Conservation (phyloP, 2,329 filamentous ascomycete genomes). For the Fusarium brachygibbosum region DNA sequence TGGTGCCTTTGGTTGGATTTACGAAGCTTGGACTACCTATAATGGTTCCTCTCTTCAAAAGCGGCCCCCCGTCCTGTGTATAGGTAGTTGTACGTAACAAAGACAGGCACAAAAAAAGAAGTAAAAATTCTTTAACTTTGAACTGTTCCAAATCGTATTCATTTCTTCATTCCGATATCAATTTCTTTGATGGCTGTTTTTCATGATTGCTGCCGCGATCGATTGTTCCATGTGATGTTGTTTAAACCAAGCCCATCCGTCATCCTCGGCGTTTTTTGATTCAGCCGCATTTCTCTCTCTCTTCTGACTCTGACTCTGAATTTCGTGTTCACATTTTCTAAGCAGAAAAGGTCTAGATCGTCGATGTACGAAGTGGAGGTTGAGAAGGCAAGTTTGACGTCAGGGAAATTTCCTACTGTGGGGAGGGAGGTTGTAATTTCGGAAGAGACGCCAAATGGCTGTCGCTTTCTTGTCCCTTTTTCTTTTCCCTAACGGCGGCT, state of each 20-base stretch:
- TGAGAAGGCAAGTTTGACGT: slow-evolving; percentile 37
- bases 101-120: slow-evolving; percentile 56
- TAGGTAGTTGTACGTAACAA: slow-evolving; percentile 55
- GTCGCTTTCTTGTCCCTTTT: slow-evolving; percentile 15
- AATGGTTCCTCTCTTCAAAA: slow-evolving; percentile 40
- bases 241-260: background rate
- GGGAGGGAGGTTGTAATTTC: slow-evolving; percentile 45
- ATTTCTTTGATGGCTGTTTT: background rate
- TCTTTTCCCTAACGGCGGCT: slow-evolving; percentile 10
- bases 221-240: slow-evolving; percentile 3
- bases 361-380: slow-evolving; percentile 29
- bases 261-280: slow-evolving; percentile 1
- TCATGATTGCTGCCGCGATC: background rate
- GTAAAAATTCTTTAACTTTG: slow-evolving; percentile 51
- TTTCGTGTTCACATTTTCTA: background rate
- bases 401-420: slow-evolving; percentile 42
- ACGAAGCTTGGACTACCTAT: slow-evolving; percentile 37
- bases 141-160: slow-evolving; percentile 31
- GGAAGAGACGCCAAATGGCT: slow-evolving; percentile 16
- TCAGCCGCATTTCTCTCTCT: background rate
- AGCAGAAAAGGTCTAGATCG: slow-evolving; percentile 33
- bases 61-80: slow-evolving; percentile 51
- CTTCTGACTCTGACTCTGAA: slow-evolving; percentile 3
- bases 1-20: slow-evolving; percentile 42
- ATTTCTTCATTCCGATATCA: slow-evolving; percentile 14